A percentile compares a stretch with the other conserved stretches of the same genome.
Evolutionary conservation across 805 yeast species (phyloP).

Genomic region (Torulaspora maleeae): DNA sequence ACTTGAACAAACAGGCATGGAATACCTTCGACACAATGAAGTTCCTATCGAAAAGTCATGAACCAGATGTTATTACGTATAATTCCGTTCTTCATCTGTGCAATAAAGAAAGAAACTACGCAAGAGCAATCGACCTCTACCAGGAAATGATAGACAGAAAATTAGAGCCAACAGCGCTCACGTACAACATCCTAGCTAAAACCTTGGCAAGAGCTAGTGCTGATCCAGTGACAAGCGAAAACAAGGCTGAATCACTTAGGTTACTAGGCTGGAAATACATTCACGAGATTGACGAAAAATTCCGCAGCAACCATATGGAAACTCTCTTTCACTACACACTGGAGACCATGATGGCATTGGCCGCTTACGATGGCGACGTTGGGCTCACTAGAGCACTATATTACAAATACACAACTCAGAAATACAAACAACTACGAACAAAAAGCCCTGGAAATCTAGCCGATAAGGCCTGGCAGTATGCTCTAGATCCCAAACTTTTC

Average conservation of each 20-base stretch:
- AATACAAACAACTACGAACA: slow-evolving; percentile 14
- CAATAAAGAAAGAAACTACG: slow-evolving; percentile 57
- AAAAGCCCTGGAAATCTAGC: slow-evolving; percentile 10
- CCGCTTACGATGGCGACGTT: slow-evolving; percentile 78
- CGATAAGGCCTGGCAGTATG: slow-evolving; percentile 21
- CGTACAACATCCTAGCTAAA: slow-evolving; percentile 25
- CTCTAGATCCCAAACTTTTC: slow-evolving; percentile 40
- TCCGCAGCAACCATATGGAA: slow-evolving; percentile 17
- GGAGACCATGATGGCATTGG: slow-evolving; percentile 66
- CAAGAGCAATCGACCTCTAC: slow-evolving; percentile 70
- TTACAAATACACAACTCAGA: slow-evolving; percentile 41
- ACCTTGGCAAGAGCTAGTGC: slow-evolving; percentile 29
- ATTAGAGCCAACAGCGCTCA: slow-evolving; percentile 19
- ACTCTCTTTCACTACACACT: slow-evolving; percentile 14
- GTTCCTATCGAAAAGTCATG: slow-evolving; percentile 58
- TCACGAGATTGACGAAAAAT: slow-evolving; percentile 50
- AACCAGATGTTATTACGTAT: slow-evolving; percentile 67
- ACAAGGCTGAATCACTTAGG: slow-evolving; percentile 28
- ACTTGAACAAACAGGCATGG: slow-evolving; percentile 47
- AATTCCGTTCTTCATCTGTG: slow-evolving; percentile 66
- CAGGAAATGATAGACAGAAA: slow-evolving; percentile 53
- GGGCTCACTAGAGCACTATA: slow-evolving; percentile 65
- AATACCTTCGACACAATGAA: slow-evolving; percentile 82
- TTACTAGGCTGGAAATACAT: slow-evolving; percentile 72
- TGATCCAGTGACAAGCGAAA: slow-evolving; percentile 28